Base-by-base conservation (phyloP, 2,329 filamentous ascomycete species). In the Penicillium rolfsii region DNA sequence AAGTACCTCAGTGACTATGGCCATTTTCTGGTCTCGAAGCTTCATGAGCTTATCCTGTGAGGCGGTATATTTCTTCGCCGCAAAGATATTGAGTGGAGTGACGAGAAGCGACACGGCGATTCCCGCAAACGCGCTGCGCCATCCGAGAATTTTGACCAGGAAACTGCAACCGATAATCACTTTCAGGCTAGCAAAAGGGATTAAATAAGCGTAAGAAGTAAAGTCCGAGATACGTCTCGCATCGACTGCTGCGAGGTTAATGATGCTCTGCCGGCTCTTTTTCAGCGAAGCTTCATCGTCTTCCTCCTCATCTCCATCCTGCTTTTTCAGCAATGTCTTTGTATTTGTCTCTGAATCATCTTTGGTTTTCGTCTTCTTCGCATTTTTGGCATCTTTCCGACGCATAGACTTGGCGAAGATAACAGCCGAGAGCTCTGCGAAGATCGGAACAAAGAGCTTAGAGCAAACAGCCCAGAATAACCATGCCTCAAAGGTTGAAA, bases 171-270 rank as follows among this genome's bases (percentile, higher is more conserved):
- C 90, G 12, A 91, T 81, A 9, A 85, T 62, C 11, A 93, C 77
- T 71, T 89, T 89, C 65, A 86, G 83, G 5, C 86, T 60, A 41
- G 86, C 86, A 35, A 84, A 84, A 4, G 87, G 79, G 66, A 93
- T 87, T 55, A 88, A 79, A 70, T 87, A 86, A 66, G 89, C 88
- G 70, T 83, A 89, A 4, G 84, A 80, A n/a, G 82, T 81, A 70
- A 92, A 91, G 57, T 90, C 86, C 0, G 88, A 81, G 45, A 94
- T 82, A 41, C 90, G 85, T 64, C 87, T 86, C 7, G 86, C 81
- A 73, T 94, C 91, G 11, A 93, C 87, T n/a, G 89, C 90, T 49
- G 93, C 87, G 38, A 93, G 80, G 72, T 93, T 94, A 58, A 93
- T 67, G 4, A 89, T 89, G 58, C 85, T 87, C 75, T 94, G 91